Base-by-base conservation (phyloP, 176 grass and related monocot genomes). In the Eleusine coracana region DNA sequence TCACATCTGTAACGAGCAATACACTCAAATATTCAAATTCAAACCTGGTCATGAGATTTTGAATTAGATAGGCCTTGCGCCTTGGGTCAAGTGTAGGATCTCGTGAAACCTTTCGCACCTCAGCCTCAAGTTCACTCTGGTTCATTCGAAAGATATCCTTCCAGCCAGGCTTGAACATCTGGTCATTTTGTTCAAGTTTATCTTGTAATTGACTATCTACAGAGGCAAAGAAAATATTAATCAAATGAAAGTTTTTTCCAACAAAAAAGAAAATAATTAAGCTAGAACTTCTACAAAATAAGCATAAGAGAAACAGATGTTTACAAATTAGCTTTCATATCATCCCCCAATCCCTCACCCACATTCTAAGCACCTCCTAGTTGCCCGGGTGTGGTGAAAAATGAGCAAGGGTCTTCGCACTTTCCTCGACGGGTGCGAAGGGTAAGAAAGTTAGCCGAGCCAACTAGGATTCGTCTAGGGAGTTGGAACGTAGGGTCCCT, bases 91-190 rank as follows among this genome's bases (percentile, higher is more conserved):
- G 97, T 51, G 91, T 99, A 68, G 93, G 83, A 63, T 99, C 97
- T 75, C 86, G 87, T 65, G 93, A 99, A 87, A 99, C 97, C 87
- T 99, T 99, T 40, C 91, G 85, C 79, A 99, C 94, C 81, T 99
- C 97, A 77, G 89, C 89, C 86, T 99, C 97, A 29, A 99, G 91
- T 83, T 99, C 97, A 78, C 86, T 96, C 66, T 99, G 91, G 87
- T 99, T 99, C 97, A 99, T 99, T 73, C 93, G 82, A 85, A 99
- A 99, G 46, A 99, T 99, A 78, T 99, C 97, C 80, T 99, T 99
- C 97, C 97, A 99, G 21, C 97, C 97, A 90, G 97, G 97, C 78
- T 99, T 99, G 80, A 99, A 99, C 86, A 83, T 93, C 85, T 96
- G 93, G 60, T 96, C 93, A 44, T 80, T 90, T 52, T 90, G 97